Evolutionary conservation across 805 yeast genomes (phyloP).

Genomic region (Nakazawaea siamensis): DNA sequence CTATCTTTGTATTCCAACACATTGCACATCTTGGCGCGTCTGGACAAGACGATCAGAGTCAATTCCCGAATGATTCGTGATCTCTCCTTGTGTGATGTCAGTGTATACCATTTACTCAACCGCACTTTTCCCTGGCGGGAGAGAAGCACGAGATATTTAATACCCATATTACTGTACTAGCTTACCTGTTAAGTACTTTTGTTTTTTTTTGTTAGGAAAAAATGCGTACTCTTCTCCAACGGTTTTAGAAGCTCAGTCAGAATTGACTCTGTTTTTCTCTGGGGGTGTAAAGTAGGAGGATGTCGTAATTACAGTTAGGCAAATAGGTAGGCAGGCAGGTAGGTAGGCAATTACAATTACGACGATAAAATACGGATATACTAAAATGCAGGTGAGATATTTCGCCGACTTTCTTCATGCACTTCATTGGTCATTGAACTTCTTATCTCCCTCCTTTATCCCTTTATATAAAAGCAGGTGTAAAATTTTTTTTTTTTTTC

Average conservation of each 20-base stretch:
- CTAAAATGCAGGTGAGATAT: slow-evolving; percentile 1
- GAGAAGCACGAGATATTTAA: slow-evolving; percentile 71
- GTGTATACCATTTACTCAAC: slow-evolving; percentile 86
- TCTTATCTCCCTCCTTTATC: no score
- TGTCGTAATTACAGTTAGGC: no score
- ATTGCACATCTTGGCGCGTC: slow-evolving; percentile 94
- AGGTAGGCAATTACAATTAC: no score
- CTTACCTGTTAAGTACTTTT: no score
- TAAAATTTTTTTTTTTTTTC: no score
- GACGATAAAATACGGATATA: no score
- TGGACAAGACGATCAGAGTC: slow-evolving; percentile 72
- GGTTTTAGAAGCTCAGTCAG: no score
- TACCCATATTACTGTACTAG: slow-evolving; percentile 51
- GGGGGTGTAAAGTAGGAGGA: not conserved
- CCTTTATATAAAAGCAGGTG: no score
- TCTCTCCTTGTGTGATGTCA: slow-evolving; percentile 80
- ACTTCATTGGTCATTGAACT: no score
- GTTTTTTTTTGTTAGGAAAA: not conserved
- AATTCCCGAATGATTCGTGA: slow-evolving; percentile 76
- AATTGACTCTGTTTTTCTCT: not conserved
- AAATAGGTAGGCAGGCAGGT: no score
- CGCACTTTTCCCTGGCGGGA: slow-evolving; percentile 96
- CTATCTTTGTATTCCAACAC: slow-evolving; percentile 79
- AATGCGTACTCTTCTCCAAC: no score
- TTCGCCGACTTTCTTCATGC: no score